A percentile compares a stretch with the other conserved stretches of the same genome.
Conservation (phyloP, 2,329 filamentous ascomycete genomes). For the Coniochaeta prunicola region DNA sequence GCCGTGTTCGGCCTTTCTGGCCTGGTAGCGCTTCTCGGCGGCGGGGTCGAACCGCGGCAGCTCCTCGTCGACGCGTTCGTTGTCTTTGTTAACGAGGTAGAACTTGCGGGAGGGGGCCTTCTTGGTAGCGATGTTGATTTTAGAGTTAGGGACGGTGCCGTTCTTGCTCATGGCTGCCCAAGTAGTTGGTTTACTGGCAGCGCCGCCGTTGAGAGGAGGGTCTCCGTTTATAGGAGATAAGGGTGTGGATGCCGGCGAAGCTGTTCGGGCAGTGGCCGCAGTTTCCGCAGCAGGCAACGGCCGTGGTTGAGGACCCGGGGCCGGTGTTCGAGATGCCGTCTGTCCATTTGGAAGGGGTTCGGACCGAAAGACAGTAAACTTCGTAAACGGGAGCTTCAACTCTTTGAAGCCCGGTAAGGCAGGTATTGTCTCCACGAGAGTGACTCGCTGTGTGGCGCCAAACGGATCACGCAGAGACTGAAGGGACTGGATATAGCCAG, state of each 20-base stretch:
- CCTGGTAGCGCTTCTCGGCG: slow-evolving; percentile 9
- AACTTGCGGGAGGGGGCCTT: slow-evolving; percentile 15
- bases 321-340: not conserved
- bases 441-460: slow-evolving; percentile 17
- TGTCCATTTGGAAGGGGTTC: slow-evolving; percentile 12
- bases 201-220: not conserved
- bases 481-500: slow-evolving; percentile 24
- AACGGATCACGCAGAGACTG: slow-evolving; percentile 20
- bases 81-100: slow-evolving; percentile 20
- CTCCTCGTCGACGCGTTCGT: slow-evolving; percentile 22
- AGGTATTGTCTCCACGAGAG: slow-evolving; percentile 22
- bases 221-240: not conserved
- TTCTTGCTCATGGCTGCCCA: slow-evolving; percentile 16
- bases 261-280: not conserved
- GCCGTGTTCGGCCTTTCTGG: not conserved
- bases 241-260: not conserved
- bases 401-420: slow-evolving; percentile 20
- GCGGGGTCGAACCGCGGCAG: slow-evolving; percentile 14
- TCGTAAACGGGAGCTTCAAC: slow-evolving; percentile 17
- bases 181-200: slow-evolving; percentile 2
- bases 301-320: not conserved
- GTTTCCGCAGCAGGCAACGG: not conserved
- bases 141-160: slow-evolving; percentile 5
- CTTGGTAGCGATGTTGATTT: slow-evolving; percentile 18
- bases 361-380: slow-evolving; percentile 21